phyloP scores from a whole-genome alignment of 768 basidiomycete genomes.

The Pisolithus albus region DNA sequence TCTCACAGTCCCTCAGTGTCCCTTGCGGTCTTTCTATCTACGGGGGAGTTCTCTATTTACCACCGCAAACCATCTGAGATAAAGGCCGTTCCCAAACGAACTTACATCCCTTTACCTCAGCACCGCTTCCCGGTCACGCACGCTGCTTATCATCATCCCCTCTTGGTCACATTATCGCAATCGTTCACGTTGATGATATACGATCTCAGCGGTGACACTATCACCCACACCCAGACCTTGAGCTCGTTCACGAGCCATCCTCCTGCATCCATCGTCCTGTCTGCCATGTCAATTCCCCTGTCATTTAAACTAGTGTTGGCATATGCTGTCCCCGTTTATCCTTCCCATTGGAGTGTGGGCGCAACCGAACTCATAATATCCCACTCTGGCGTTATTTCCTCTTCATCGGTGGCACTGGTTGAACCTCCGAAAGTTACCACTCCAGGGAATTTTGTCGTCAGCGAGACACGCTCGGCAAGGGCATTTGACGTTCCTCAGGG shows the following conservation, averaged over 20 bases:
- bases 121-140: constrained; percentile 47
- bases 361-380: constrained; percentile 71
- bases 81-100: constrained; percentile 36
- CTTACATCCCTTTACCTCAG: constrained; percentile 41
- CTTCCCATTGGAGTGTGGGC: constrained; percentile 73
- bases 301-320: constrained; percentile 70
- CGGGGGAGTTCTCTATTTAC: constrained; percentile 61
- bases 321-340: constrained; percentile 73
- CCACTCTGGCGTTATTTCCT: constrained; percentile 11
- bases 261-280: constrained; percentile 75
- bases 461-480: constrained; percentile 55
- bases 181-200: constrained; percentile 67
- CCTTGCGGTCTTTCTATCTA: constrained; percentile 56
- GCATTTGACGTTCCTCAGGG: constrained; percentile 67
- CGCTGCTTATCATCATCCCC: constrained; percentile 71
- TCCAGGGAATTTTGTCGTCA: constrained; percentile 38
- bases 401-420: constrained; percentile 5
- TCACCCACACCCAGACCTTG: constrained; percentile 58
- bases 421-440: constrained; percentile 6
- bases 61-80: constrained; percentile 40
- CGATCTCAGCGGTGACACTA: constrained; percentile 49
- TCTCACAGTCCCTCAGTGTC: constrained; percentile 30
- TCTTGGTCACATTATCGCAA: constrained; percentile 65
- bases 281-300: constrained; percentile 43
- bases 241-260: constrained; percentile 75